These are phyloP conservation scores for Saccharomycopsis hybrid DNA, from an alignment of 1,139 yeast species.

Conservation along the genomic window DNA sequence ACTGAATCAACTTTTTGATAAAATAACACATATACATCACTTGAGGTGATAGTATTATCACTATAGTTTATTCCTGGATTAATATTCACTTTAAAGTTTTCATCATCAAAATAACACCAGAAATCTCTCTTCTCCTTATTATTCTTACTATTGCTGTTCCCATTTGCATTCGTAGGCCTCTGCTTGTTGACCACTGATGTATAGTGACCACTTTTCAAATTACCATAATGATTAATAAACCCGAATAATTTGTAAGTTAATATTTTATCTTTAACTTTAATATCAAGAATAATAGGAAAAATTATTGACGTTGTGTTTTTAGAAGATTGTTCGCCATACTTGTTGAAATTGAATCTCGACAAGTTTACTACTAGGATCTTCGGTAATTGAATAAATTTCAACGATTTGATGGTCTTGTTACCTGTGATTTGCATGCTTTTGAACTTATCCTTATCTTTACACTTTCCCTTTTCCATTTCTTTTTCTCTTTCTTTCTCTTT, in stretches of 20 bases:
- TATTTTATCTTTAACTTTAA: conserved; percentile 35
- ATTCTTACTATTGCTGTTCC: conserved; percentile 24
- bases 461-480: too few relatives aligned
- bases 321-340: conserved; percentile 36
- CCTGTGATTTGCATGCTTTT: conserved; percentile 27
- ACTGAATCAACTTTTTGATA: conserved; percentile 41
- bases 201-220: conserved; percentile 67
- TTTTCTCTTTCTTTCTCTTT: too few relatives aligned
- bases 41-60: conserved; percentile 40
- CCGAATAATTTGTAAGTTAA: conserved; percentile 51
- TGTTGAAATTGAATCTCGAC: conserved; percentile 50
- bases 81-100: conserved; percentile 42
- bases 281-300: conserved; percentile 49
- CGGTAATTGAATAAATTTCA: conserved; percentile 60
- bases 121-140: conserved; percentile 33
- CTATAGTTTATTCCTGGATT: conserved; percentile 41
- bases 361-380: conserved; percentile 58
- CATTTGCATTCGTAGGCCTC: background rate
- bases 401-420: conserved; percentile 42
- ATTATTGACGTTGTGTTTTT: conserved; percentile 48
- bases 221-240: conserved; percentile 65
- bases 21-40: conserved; percentile 69
- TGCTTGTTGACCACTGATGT: conserved; percentile 57
- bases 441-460: conserved; percentile 20
- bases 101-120: conserved; percentile 78